These are phyloP conservation scores for Alternaria arbusti DNA, from an alignment of 2,329 filamentous ascomycete genomes.

Conservation along the genomic window DNA sequence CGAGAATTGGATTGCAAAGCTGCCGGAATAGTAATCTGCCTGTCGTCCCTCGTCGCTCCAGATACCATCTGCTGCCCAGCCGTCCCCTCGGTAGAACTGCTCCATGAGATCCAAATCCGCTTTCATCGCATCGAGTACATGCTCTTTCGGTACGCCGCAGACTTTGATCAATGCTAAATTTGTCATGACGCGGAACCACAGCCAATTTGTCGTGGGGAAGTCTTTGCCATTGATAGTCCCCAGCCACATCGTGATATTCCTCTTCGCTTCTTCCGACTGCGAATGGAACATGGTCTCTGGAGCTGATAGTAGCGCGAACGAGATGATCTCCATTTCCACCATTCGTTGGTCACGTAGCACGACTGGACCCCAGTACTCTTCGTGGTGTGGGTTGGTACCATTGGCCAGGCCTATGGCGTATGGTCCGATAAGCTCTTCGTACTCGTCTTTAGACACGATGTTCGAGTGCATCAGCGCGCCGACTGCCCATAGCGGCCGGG, in stretches of 20 bases:
- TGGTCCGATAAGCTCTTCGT: slow-evolving; percentile 28
- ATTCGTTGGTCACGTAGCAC: slow-evolving; percentile 58
- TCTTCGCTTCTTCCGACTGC: slow-evolving; percentile 37
- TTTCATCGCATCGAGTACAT: slow-evolving; percentile 49
- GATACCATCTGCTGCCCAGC: slow-evolving; percentile 58
- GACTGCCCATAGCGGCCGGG: slow-evolving; percentile 43
- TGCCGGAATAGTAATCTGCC: slow-evolving; percentile 62
- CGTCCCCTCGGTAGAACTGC: slow-evolving; percentile 53
- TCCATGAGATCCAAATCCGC: slow-evolving; percentile 55
- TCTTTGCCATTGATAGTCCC: slow-evolving; percentile 52
- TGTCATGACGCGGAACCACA: slow-evolving; percentile 60
- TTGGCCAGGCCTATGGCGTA: slow-evolving; percentile 42
- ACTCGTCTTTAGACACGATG: slow-evolving; percentile 18
- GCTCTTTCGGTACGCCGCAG: slow-evolving; percentile 46
- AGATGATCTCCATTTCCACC: slow-evolving; percentile 62
- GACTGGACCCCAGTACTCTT: slow-evolving; percentile 58
- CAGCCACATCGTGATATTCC: slow-evolving; percentile 53
- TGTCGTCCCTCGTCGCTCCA: slow-evolving; percentile 52
- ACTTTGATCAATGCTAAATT: slow-evolving; percentile 56
- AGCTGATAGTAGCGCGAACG: slow-evolving; percentile 56
- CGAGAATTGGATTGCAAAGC: slow-evolving; percentile 61
- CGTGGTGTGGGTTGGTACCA: slow-evolving; percentile 42
- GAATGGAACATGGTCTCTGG: slow-evolving; percentile 48
- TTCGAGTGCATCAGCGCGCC: slow-evolving; percentile 35
- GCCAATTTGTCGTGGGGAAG: slow-evolving; percentile 60